Conservation (phyloP, 108 stramenopile genomes). For the Stephanodiscus minutulus region DNA sequence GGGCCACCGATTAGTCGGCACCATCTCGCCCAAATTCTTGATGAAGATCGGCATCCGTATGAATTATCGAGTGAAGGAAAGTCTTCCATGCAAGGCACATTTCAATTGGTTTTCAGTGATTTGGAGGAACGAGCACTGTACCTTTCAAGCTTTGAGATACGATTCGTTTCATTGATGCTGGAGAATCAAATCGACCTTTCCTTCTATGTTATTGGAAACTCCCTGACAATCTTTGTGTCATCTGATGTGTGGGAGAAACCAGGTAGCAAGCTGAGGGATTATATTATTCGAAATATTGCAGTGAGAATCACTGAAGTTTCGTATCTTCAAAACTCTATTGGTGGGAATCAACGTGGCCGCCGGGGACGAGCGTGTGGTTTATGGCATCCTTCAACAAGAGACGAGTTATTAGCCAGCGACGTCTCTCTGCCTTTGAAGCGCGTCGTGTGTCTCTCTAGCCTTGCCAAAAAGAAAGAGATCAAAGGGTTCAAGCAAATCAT, state of each 20-base stretch:
- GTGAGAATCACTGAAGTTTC: constrained; percentile 7
- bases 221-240: constrained; percentile 27
- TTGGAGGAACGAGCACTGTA: constrained; percentile 13
- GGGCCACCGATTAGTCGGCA: constrained; percentile 32
- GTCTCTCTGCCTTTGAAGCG: background rate
- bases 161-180: constrained; percentile 61
- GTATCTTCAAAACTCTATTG: constrained; percentile 10
- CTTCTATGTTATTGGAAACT: constrained; percentile 21
- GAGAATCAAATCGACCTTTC: constrained; percentile 55
- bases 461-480: constrained; percentile 15
- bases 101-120: constrained; percentile 24
- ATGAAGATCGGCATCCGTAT: constrained; percentile 59
- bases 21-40: constrained; percentile 63
- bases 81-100: constrained; percentile 46
- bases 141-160: constrained; percentile 41
- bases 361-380: constrained; percentile 48
- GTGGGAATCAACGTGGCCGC: constrained; percentile 34
- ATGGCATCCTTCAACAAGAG: constrained; percentile 22
- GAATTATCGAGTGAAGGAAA: constrained; percentile 35
- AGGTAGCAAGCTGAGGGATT: constrained; percentile 16
- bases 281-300: constrained; percentile 15
- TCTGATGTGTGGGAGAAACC: constrained; percentile 17
- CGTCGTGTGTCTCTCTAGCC: constrained; percentile 14
- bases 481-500: constrained; percentile 21
- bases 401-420: background rate